Conservation (phyloP, 257 asterid genomes). For the Sherardia arvensis region DNA sequence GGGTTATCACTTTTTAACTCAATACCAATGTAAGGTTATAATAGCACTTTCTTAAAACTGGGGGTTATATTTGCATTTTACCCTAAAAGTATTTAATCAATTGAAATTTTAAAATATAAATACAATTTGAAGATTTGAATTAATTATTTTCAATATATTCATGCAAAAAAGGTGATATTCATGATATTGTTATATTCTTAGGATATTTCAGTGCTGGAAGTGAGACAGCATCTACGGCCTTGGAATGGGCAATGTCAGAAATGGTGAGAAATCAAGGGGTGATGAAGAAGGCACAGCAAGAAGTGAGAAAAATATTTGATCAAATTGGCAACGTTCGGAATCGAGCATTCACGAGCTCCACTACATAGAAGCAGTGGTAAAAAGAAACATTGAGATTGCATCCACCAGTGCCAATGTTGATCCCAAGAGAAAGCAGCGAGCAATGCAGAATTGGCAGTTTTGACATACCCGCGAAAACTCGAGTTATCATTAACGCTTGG, state of each 20-base stretch:
- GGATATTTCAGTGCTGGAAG: constrained; percentile 6
- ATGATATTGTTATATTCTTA: neutral
- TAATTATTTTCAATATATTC: too few relatives aligned
- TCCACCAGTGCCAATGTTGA: neutral
- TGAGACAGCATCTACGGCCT: neutral
- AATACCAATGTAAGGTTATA: too few relatives aligned
- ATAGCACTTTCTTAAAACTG: too few relatives aligned
- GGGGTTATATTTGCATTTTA: too few relatives aligned
- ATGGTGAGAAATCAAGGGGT: neutral
- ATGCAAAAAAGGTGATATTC: too few relatives aligned
- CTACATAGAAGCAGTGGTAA: neutral
- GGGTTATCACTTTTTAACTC: too few relatives aligned
- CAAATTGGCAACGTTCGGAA: neutral
- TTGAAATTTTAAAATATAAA: too few relatives aligned
- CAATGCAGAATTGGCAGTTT: neutral
- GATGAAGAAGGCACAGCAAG: constrained; percentile 3
- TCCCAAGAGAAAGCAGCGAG: constrained; percentile 1
- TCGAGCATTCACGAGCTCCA: neutral
- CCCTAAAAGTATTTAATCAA: too few relatives aligned
- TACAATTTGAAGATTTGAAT: too few relatives aligned
- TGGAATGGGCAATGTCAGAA: constrained; percentile 4
- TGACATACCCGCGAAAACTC: constrained; percentile 1
- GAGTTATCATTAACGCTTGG: constrained; percentile 6
- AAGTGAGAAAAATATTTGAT: neutral
- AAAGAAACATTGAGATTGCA: neutral